A percentile compares a stretch with the other conserved stretches of the same genome.
phyloP scores from a whole-genome alignment of 805 yeast genomes.

The Yarrowia keelungensis region DNA sequence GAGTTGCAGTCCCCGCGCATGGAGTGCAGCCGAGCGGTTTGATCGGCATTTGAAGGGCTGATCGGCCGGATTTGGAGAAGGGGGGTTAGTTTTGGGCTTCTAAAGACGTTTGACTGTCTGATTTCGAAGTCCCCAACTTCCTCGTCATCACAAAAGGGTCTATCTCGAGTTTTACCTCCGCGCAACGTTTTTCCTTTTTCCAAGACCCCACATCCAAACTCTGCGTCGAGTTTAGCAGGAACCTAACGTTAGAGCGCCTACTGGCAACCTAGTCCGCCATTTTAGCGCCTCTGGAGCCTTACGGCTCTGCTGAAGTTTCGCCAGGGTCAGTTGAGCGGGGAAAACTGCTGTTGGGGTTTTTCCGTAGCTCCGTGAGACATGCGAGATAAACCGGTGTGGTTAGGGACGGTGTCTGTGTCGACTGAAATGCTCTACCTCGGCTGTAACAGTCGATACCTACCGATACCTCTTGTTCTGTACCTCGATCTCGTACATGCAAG shows the following conservation, averaged over 20 bases:
- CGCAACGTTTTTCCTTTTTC: neutral
- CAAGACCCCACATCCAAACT: conserved; percentile 1
- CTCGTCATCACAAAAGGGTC: neutral
- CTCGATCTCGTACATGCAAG: no score
- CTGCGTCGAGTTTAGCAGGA: neutral
- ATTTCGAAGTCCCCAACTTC: no score
- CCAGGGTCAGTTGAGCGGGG: conserved; percentile 14
- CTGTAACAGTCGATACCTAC: no score
- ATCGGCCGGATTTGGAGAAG: neutral
- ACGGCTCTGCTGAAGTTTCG: no score
- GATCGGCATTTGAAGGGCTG: conserved; percentile 6
- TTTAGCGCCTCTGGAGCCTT: no score
- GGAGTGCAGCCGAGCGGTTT: neutral
- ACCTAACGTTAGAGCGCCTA: neutral
- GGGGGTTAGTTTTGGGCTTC: no score
- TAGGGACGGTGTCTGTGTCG: no score
- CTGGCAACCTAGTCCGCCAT: neutral
- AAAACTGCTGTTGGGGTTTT: neutral
- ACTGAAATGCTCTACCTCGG: no score
- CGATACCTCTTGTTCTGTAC: no score
- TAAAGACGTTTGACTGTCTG: no score
- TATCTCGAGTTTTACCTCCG: neutral
- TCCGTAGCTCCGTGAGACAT: neutral
- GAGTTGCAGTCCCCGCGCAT: conserved; percentile 7
- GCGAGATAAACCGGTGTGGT: no score